Percentiles rank a stretch among this genome's conserved stretches.
phyloP scores from a whole-genome alignment of 1,284 basidiomycete species.

The Phellopilus nigrolimitatus region DNA sequence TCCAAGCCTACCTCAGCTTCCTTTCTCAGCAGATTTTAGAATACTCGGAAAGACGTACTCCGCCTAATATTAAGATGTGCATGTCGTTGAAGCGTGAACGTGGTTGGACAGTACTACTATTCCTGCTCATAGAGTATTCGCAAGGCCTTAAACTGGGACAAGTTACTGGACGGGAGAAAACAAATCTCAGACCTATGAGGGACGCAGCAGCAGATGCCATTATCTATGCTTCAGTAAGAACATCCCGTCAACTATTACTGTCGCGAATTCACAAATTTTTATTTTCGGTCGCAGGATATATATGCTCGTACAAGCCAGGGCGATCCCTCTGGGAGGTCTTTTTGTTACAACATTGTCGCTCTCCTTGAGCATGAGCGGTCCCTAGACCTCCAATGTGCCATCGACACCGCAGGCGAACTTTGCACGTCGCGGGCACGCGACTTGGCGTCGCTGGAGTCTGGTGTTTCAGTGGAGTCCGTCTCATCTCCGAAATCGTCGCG shows the following conservation, averaged over 20 bases:
- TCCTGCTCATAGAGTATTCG: constrained; percentile 14
- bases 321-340: neutral
- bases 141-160: neutral
- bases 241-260: neutral
- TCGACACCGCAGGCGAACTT: neutral
- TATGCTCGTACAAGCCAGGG: constrained; percentile 7
- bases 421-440: neutral
- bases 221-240: constrained; percentile 6
- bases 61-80: neutral
- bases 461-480: neutral
- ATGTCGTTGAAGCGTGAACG: neutral
- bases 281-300: constrained; percentile 5
- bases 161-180: neutral
- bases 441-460: neutral
- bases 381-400: neutral
- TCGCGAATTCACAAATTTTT: neutral
- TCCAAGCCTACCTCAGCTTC: constrained; percentile 2
- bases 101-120: constrained; percentile 10
- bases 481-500: neutral
- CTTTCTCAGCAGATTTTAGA: neutral
- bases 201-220: constrained; percentile 9
- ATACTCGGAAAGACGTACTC: too few species aligned
- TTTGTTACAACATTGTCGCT: neutral
- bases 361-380: neutral
- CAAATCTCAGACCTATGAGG: neutral